phyloP scores from a whole-genome alignment of 2,329 filamentous ascomycete species.

The Colletotrichum sojae region DNA sequence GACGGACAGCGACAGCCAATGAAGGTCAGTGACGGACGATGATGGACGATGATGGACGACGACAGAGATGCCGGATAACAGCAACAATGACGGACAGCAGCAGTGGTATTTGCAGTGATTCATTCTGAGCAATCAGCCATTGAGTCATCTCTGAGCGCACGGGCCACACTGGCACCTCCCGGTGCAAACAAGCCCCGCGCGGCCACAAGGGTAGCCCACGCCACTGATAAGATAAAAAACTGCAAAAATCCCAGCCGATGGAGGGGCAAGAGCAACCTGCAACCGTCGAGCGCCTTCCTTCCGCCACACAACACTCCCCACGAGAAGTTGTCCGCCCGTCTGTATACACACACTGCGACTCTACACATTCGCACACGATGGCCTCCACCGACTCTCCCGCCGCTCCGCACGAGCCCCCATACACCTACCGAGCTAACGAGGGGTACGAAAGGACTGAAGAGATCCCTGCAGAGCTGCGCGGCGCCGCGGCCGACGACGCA shows the following conservation, averaged over 20 bases:
- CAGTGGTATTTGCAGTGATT: too few relatives aligned
- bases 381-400: slow-evolving; percentile 50
- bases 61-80: too few relatives aligned
- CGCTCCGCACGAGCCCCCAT: slow-evolving; percentile 61
- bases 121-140: too few relatives aligned
- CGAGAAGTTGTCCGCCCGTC: neutral
- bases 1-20: too few relatives aligned
- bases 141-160: slow-evolving; percentile 35
- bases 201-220: slow-evolving; percentile 16
- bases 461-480: slow-evolving; percentile 33
- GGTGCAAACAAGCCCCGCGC: slow-evolving; percentile 24
- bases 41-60: too few relatives aligned
- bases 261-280: slow-evolving; percentile 31
- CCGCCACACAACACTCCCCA: neutral
- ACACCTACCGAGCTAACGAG: slow-evolving; percentile 59
- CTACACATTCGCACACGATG: slow-evolving; percentile 4
- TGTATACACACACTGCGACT: neutral
- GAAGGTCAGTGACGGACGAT: too few relatives aligned
- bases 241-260: slow-evolving; percentile 30
- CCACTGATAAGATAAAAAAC: slow-evolving; percentile 41
- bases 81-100: too few relatives aligned
- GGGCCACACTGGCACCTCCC: neutral
- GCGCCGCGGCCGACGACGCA: slow-evolving; percentile 16
- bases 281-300: slow-evolving; percentile 11
- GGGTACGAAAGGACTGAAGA: slow-evolving; percentile 58